phyloP scores from a whole-genome alignment of 2,329 filamentous ascomycete genomes.

The Myriosclerotinia scirpicola region DNA sequence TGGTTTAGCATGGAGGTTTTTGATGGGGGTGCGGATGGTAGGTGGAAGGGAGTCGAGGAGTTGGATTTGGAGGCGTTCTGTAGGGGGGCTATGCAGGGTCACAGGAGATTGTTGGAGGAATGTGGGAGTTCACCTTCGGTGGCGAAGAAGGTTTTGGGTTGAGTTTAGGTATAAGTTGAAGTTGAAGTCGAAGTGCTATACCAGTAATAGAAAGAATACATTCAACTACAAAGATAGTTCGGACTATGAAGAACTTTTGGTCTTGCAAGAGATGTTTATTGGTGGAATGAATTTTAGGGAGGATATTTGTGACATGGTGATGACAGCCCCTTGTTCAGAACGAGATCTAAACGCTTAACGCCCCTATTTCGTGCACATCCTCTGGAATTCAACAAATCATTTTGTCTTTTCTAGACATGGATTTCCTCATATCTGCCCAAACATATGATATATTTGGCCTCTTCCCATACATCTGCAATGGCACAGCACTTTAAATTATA shows the following conservation, averaged over 20 bases:
- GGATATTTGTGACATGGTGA: too few relatives aligned
- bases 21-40: slow-evolving; percentile 54
- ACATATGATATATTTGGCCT: background rate
- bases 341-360: too few relatives aligned
- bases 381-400: too few relatives aligned
- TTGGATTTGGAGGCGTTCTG: slow-evolving; percentile 48
- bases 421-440: background rate
- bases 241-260: too few relatives aligned
- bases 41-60: slow-evolving; percentile 49
- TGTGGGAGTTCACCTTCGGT: background rate
- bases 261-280: too few relatives aligned
- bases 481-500: background rate
- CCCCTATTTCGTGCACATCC: too few relatives aligned
- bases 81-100: slow-evolving; percentile 48
- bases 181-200: background rate
- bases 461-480: background rate
- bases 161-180: background rate
- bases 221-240: too few relatives aligned
- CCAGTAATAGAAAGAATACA: background rate
- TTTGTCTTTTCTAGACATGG: background rate
- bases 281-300: too few relatives aligned
- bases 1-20: slow-evolving; percentile 73
- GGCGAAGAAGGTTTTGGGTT: background rate
- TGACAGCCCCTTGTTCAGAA: too few relatives aligned
- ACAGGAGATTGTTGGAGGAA: slow-evolving; percentile 40